A percentile compares a stretch with the other conserved stretches of the same genome.
Evolutionary conservation across 306 rosid genomes (phyloP).

Genomic region (Carpinus viminea): DNA sequence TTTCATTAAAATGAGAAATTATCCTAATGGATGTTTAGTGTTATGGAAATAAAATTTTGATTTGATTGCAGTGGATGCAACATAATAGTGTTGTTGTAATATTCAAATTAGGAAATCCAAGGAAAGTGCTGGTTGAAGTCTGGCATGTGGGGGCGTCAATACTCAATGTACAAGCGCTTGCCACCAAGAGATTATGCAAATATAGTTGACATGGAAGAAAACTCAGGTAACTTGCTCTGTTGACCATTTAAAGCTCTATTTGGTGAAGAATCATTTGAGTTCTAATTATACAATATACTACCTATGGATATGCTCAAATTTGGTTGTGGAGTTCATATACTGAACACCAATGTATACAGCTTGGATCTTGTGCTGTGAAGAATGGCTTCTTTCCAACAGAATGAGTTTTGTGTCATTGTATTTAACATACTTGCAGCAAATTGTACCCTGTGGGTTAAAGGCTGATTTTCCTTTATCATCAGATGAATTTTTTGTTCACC

Average conservation of each 20-base stretch:
- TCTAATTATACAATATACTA: neutral
- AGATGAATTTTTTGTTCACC: constrained; percentile 15
- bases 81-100: constrained; percentile 4
- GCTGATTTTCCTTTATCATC: constrained; percentile 1
- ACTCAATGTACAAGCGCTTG: constrained; percentile 75
- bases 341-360: neutral
- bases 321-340: constrained; percentile 4
- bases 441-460: neutral
- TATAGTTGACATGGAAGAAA: constrained; percentile 62
- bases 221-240: constrained; percentile 50
- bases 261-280: neutral
- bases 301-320: constrained; percentile 2
- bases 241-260: constrained; percentile 20
- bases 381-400: neutral
- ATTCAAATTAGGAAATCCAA: constrained; percentile 23
- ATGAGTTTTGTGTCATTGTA: neutral
- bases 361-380: constrained; percentile 6
- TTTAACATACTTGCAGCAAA: neutral
- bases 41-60: neutral
- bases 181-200: constrained; percentile 54
- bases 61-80: constrained; percentile 13
- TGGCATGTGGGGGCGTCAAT: constrained; percentile 70
- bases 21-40: neutral
- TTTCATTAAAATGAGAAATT: neutral
- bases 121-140: constrained; percentile 31